Base-by-base conservation (phyloP, 805 yeast species). In the Wickerhamomyces chaumierensis region DNA sequence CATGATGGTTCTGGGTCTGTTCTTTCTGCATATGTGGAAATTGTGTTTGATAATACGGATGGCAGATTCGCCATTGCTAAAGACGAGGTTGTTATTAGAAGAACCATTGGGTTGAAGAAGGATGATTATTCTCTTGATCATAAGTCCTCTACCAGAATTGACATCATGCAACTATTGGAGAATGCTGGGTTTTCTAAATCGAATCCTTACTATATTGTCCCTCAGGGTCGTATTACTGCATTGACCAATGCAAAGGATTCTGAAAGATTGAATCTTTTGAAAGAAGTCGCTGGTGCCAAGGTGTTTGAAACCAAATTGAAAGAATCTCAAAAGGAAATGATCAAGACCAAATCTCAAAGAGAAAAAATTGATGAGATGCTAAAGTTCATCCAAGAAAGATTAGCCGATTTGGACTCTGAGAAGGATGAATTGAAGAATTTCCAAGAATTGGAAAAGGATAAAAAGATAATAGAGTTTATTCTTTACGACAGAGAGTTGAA, bases 191-290 rank as follows among this genome's bases (percentile, higher is more conserved):
- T 92, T 53, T 82, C 95, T 0, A 71, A 82, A 43, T 76, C 86
- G 5, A 88, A 87, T 46, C 96, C 96, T 1, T 90, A 88, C 58
- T 90, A 90, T 56, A 90, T 92, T 48, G 97, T 92, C 5, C 97
- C 98, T 1, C 98, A 92, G 60, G 98, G 98, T 17, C 70, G 84
- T 49, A 85, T 92, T 49, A 81, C 95, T 1, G 70, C 83, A 0
- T 66, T 92, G 42, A 90, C 97, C 0, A 86, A 86, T 53, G 90
- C 96, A 0, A 83, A 83, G 48, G 96, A 87, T 53, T 53, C 73
- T 3, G 96, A 88, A 53, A 72, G 96, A 43, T 65, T 90, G 37
- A 69, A 73, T 28, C 62, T 88, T 31, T 63, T 92, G 48, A 87
- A 90, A 48, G 95, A 87, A 52, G 95, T 90, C 27, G 92, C 96